Conservation (phyloP, 768 basidiomycete species). For the Trametes coccinea region DNA sequence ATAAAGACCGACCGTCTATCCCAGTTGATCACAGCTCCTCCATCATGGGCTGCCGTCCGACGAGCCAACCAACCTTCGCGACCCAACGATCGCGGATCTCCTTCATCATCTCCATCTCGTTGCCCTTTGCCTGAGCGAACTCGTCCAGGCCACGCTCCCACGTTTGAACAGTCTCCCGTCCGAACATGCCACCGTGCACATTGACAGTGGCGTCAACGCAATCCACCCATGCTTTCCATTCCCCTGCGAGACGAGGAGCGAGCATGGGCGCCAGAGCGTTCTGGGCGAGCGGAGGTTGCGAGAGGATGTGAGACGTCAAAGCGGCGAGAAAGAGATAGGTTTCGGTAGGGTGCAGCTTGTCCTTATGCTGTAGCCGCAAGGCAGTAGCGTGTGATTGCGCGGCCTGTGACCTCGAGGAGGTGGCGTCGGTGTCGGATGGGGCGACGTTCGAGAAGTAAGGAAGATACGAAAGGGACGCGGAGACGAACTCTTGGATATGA, state of each 20-base stretch:
- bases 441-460: constrained; percentile 77
- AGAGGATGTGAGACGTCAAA: constrained; percentile 65
- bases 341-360: constrained; percentile 71
- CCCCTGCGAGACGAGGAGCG: constrained; percentile 62
- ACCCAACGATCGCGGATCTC: constrained; percentile 68
- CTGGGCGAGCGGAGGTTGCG: constrained; percentile 68
- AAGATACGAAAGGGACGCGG: constrained; percentile 77
- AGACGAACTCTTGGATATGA: constrained; percentile 74
- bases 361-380: constrained; percentile 56
- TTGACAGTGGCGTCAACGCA: constrained; percentile 72
- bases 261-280: constrained; percentile 56
- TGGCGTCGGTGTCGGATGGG: constrained; percentile 29
- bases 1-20: constrained; percentile 5
- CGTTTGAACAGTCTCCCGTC: constrained; percentile 60
- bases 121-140: constrained; percentile 54
- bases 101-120: constrained; percentile 44
- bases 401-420: constrained; percentile 31
- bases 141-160: constrained; percentile 75
- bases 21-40: constrained; percentile 33
- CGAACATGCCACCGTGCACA: constrained; percentile 76
- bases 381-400: constrained; percentile 42
- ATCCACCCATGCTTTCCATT: constrained; percentile 80
- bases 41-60: constrained; percentile 45
- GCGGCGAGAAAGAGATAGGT: constrained; percentile 70
- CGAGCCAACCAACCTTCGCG: constrained; percentile 75